Conservation (phyloP, 1,139 yeast genomes). For the Lodderomyces theae region DNA sequence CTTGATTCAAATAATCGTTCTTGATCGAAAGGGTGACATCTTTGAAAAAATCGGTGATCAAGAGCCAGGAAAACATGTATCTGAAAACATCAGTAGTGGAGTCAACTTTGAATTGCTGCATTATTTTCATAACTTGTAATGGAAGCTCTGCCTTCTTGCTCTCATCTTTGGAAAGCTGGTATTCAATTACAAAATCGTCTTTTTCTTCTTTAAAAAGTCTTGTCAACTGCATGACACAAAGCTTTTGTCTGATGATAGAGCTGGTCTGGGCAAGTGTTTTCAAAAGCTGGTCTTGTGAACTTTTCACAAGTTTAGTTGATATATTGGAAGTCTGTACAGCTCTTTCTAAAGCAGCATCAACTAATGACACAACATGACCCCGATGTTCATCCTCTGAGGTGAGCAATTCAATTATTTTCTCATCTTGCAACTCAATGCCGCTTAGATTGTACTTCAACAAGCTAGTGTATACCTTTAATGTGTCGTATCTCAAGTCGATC, state of each 20-base stretch:
- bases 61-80: slow-evolving; percentile 70
- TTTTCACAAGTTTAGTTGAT: slow-evolving; percentile 15
- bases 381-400: neutral
- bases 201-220: slow-evolving; percentile 38
- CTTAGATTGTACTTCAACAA: slow-evolving; percentile 19
- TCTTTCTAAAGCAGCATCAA: slow-evolving; percentile 34
- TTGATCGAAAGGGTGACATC: slow-evolving; percentile 44
- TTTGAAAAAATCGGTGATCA: slow-evolving; percentile 61
- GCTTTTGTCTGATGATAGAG: slow-evolving; percentile 32
- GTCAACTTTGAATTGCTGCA: slow-evolving; percentile 2
- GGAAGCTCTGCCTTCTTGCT: slow-evolving; percentile 36
- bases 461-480: slow-evolving; percentile 41
- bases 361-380: slow-evolving; percentile 33
- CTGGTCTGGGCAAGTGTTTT: slow-evolving; percentile 21
- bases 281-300: slow-evolving; percentile 21
- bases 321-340: slow-evolving; percentile 11
- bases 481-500: slow-evolving; percentile 45
- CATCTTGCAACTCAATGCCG: slow-evolving; percentile 3
- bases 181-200: slow-evolving; percentile 60
- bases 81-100: slow-evolving; percentile 25
- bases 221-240: slow-evolving; percentile 36
- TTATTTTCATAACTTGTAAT: slow-evolving; percentile 24
- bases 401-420: slow-evolving; percentile 28
- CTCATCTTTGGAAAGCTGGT: slow-evolving; percentile 43
- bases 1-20: slow-evolving; percentile 26